Conservation (phyloP, 1,284 basidiomycete species). For the Leccinum fuscescens region DNA sequence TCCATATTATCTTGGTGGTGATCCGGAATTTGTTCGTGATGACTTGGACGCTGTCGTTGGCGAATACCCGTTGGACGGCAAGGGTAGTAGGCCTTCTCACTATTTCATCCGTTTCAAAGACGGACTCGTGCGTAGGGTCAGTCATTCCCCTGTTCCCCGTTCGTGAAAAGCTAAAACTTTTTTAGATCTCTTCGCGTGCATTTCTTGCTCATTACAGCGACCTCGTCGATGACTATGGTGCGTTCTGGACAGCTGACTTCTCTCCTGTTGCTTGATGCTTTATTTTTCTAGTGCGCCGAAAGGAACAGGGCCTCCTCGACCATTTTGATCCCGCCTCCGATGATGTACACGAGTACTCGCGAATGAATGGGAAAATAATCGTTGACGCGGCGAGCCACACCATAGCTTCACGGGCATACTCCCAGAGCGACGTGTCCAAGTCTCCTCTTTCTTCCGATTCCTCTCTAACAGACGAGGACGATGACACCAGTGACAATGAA, state of each 20-base stretch:
- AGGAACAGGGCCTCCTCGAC: conserved; percentile 40
- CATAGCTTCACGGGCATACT: conserved; percentile 4
- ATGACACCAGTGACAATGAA: conserved; percentile 32
- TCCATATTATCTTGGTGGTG: conserved; percentile 34
- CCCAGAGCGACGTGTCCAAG: conserved; percentile 8
- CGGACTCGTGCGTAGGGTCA: conserved; percentile 61
- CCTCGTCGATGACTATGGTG: conserved; percentile 59
- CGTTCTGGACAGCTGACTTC: conserved; percentile 22
- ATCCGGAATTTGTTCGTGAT: conserved; percentile 30
- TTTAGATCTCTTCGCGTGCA: conserved; percentile 41
- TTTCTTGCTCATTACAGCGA: conserved; percentile 42
- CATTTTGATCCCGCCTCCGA: conserved; percentile 61
- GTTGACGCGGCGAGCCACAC: conserved; percentile 16
- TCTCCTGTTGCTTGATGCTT: conserved; percentile 7
- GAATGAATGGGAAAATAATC: conserved; percentile 41
- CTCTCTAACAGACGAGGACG: conserved; percentile 26
- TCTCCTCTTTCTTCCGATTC: conserved; percentile 13
- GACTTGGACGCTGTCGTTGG: conserved; percentile 56
- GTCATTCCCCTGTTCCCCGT: conserved; percentile 9
- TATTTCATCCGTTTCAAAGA: conserved; percentile 60
- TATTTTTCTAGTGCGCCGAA: conserved; percentile 41
- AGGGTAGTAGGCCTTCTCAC: conserved; percentile 39
- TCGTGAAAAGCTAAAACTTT: conserved; percentile 2
- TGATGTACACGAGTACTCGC: conserved; percentile 60
- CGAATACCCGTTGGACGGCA: conserved; percentile 40